Evolutionary conservation across 495 filamentous ascomycete species (phyloP).

Genomic region (Aspergillus homomorphus): DNA sequence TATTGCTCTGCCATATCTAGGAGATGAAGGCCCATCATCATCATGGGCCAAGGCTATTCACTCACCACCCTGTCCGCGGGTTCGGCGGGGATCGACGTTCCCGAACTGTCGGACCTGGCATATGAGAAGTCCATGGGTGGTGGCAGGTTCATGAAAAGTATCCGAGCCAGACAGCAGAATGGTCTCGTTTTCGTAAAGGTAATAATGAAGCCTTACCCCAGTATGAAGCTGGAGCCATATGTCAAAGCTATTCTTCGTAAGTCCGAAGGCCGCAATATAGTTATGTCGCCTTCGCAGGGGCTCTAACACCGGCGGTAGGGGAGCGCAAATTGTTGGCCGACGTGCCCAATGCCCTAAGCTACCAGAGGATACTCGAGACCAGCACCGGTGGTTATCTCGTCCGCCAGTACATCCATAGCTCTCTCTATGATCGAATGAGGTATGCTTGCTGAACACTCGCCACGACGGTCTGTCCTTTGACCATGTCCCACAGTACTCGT

Average conservation of each 20-base stretch:
- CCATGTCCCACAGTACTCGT: slow-evolving; percentile 62
- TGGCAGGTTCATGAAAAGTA: slow-evolving; percentile 96
- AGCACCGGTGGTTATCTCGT: slow-evolving; percentile 88
- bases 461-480: slow-evolving; percentile 5
- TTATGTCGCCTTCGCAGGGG: neutral
- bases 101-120: slow-evolving; percentile 80
- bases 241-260: slow-evolving; percentile 69
- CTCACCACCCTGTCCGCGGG: slow-evolving; percentile 84
- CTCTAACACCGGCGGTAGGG: slow-evolving; percentile 48
- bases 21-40: slow-evolving; percentile 41
- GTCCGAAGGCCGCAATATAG: slow-evolving; percentile 24
- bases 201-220: slow-evolving; percentile 82
- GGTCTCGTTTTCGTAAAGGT: slow-evolving; percentile 91
- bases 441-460: slow-evolving; percentile 24
- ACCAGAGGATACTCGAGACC: slow-evolving; percentile 87
- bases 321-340: slow-evolving; percentile 76
- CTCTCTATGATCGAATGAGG: slow-evolving; percentile 93
- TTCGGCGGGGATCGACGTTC: slow-evolving; percentile 87
- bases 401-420: slow-evolving; percentile 95
- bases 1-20: slow-evolving; percentile 10
- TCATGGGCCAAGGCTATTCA: slow-evolving; percentile 97
- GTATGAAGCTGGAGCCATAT: slow-evolving; percentile 74
- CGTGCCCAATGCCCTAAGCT: slow-evolving; percentile 87
- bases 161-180: slow-evolving; percentile 83
- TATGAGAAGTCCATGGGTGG: slow-evolving; percentile 93